phyloP scores from a whole-genome alignment of 805 yeast genomes.

The Clavispora vitiphila region DNA sequence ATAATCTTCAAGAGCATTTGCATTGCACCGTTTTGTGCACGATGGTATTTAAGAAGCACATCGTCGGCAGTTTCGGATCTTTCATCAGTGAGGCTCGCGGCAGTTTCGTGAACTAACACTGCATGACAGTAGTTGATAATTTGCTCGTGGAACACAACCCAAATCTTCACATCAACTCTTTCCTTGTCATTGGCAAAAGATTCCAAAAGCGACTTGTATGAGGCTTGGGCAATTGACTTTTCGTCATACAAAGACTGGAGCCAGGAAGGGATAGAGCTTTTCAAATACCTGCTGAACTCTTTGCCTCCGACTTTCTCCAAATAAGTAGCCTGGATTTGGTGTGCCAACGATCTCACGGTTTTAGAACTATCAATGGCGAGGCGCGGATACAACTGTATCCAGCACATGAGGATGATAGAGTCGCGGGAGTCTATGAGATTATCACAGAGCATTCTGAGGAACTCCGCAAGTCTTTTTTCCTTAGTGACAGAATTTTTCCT shows the following conservation, averaged over 20 bases:
- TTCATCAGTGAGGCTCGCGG: constrained; percentile 67
- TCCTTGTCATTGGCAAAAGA: constrained; percentile 53
- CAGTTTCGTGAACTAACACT: constrained; percentile 51
- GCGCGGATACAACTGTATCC: constrained; percentile 82
- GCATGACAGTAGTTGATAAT: constrained; percentile 52
- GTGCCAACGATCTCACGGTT: constrained; percentile 56
- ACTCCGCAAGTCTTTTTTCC: constrained; percentile 68
- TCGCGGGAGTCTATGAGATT: constrained; percentile 28
- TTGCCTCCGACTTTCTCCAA: constrained; percentile 49
- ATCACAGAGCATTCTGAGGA: constrained; percentile 30
- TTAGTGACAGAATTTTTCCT: constrained; percentile 83
- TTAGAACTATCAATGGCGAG: constrained; percentile 68
- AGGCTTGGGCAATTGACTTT: constrained; percentile 47
- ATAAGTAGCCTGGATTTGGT: constrained; percentile 54
- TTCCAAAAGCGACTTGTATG: constrained; percentile 40
- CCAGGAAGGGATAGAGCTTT: constrained; percentile 70
- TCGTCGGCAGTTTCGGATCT: constrained; percentile 65
- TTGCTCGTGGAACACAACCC: constrained; percentile 54
- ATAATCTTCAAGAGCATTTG: constrained; percentile 39
- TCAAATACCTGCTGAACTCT: constrained; percentile 57
- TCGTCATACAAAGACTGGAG: constrained; percentile 75
- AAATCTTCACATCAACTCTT: constrained; percentile 47
- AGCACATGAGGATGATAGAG: constrained; percentile 52
- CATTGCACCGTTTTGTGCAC: constrained; percentile 50
- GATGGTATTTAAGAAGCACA: constrained; percentile 54